Percentiles rank a stretch among this genome's conserved stretches.
These are phyloP conservation scores for Citrus maxima DNA, from an alignment of 345 rosid species.

Conservation along the genomic window DNA sequence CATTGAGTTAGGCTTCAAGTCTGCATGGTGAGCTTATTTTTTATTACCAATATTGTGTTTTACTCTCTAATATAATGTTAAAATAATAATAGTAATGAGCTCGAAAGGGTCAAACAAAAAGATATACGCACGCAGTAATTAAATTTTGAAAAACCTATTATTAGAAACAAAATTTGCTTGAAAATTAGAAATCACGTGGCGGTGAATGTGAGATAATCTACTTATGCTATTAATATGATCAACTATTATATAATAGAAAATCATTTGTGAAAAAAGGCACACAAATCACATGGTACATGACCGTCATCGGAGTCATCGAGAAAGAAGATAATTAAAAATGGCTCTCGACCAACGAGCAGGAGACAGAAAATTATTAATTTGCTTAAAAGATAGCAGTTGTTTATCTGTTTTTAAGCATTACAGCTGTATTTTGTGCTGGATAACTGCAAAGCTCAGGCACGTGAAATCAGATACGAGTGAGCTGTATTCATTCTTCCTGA, in stretches of 20 bases:
- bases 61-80: too few relatives aligned
- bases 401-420: neutral
- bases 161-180: neutral
- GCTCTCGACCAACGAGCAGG: neutral
- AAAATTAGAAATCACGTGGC: neutral
- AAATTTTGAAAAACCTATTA: too few relatives aligned
- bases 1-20: too few relatives aligned
- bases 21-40: too few relatives aligned
- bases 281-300: neutral
- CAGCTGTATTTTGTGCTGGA: neutral
- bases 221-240: neutral
- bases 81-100: too few relatives aligned
- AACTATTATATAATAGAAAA: neutral
- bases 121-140: too few relatives aligned
- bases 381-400: neutral
- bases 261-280: neutral
- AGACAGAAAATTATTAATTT: neutral
- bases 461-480: neutral
- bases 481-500: conserved; percentile 9
- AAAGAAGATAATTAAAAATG: neutral
- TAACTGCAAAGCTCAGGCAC: neutral
- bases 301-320: neutral
- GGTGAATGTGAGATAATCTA: too few relatives aligned
- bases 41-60: too few relatives aligned
- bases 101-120: too few relatives aligned